These are phyloP conservation scores for Pseudozyma sp. DNA, from an alignment of 1,284 basidiomycete genomes.

Conservation along the genomic window DNA sequence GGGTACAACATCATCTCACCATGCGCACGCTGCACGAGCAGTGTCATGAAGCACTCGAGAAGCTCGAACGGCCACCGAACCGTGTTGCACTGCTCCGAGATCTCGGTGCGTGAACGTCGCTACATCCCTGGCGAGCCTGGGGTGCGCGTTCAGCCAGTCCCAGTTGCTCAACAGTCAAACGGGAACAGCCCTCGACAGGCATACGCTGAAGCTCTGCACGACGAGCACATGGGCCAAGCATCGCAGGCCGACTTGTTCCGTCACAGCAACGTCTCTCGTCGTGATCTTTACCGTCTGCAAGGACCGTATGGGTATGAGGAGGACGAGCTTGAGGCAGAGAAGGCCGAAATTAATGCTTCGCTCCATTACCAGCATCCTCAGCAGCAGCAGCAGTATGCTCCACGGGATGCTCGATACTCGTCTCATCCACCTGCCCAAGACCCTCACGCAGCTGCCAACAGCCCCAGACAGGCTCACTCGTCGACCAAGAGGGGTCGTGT, in stretches of 20 bases:
- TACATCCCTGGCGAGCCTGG: conserved; percentile 79
- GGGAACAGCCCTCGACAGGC: conserved; percentile 5
- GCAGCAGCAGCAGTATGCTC: conserved; percentile 24
- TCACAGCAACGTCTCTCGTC: conserved; percentile 30
- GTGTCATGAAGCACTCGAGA: conserved; percentile 72
- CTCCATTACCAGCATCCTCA: conserved; percentile 19
- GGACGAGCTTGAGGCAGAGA: conserved; percentile 46
- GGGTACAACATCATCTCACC: conserved; percentile 64
- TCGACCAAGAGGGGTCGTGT: conserved; percentile 32
- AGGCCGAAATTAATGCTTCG: conserved; percentile 30
- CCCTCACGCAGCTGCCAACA: background rate
- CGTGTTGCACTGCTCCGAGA: conserved; percentile 85
- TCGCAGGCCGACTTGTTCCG: conserved; percentile 28
- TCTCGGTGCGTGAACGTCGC: conserved; percentile 77
- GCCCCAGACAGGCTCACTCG: conserved; percentile 3
- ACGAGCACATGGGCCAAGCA: conserved; percentile 8
- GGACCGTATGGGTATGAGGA: conserved; percentile 26
- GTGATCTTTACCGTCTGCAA: conserved; percentile 29
- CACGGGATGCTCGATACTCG: conserved; percentile 13
- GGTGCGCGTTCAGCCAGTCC: conserved; percentile 69
- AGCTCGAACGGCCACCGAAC: conserved; percentile 82
- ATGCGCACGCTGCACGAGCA: conserved; percentile 66
- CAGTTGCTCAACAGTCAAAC: conserved; percentile 24
- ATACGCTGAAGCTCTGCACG: conserved; percentile 14
- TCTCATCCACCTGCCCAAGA: conserved; percentile 7